phyloP scores from a whole-genome alignment of 345 rosid genomes.

The Gossypium longicalyx region DNA sequence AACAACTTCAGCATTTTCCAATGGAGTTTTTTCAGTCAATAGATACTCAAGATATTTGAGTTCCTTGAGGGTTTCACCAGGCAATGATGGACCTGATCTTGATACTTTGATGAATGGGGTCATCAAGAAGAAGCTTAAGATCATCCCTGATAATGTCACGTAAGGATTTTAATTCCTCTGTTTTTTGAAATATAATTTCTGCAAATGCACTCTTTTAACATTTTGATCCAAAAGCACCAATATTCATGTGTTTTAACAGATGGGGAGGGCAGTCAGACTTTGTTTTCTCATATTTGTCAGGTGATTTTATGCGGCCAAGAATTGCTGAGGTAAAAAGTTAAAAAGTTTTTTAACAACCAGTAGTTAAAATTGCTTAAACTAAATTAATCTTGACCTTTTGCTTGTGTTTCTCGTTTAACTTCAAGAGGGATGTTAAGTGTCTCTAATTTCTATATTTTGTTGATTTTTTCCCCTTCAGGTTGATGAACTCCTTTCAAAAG shows the following conservation, averaged over 20 bases:
- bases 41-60: conserved; percentile 56
- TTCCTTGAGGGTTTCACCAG: conserved; percentile 28
- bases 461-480: conserved; percentile 33
- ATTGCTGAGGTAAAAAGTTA: conserved; percentile 47
- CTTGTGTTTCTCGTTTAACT: background rate
- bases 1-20: conserved; percentile 25
- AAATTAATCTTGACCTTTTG: too few relatives aligned
- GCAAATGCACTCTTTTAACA: background rate
- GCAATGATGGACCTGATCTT: conserved; percentile 30
- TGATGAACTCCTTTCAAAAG: conserved; percentile 69
- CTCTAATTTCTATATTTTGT: background rate
- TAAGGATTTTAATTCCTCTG: conserved; percentile 18
- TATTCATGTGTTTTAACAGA: conserved; percentile 30
- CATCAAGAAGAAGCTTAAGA: conserved; percentile 58
- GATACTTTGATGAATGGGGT: conserved; percentile 59
- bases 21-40: conserved; percentile 22
- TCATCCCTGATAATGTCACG: conserved; percentile 65
- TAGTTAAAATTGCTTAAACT: background rate
- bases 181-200: background rate
- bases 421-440: too few relatives aligned
- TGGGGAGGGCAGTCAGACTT: conserved; percentile 67
- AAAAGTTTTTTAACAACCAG: background rate
- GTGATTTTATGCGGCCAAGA: conserved; percentile 82
- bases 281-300: conserved; percentile 48
- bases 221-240: background rate